phyloP scores from a whole-genome alignment of 306 rosid genomes.

The Castanea crenata region DNA sequence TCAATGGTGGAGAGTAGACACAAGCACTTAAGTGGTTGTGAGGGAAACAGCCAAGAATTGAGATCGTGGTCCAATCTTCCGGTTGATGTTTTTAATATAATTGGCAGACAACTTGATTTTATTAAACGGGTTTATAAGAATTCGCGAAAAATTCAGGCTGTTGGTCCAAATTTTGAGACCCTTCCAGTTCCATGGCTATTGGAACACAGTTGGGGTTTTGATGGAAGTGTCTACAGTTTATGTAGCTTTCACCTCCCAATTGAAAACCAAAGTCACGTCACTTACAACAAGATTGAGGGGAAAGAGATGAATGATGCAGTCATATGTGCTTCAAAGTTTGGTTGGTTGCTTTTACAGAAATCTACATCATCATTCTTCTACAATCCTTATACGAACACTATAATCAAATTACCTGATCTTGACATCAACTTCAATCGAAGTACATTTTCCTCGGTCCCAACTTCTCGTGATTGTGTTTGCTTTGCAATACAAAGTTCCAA shows the following conservation, averaged over 20 bases:
- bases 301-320: neutral
- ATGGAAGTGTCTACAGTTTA: neutral
- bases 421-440: conserved; percentile 4
- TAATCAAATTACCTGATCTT: neutral
- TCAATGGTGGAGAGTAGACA: neutral
- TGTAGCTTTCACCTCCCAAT: neutral
- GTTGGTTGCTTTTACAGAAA: conserved; percentile 4
- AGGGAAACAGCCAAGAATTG: neutral
- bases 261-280: neutral
- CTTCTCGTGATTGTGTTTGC: neutral
- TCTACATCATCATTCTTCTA: neutral
- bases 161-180: neutral
- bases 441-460: conserved; percentile 1
- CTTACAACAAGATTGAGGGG: neutral
- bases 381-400: neutral
- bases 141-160: conserved; percentile 2
- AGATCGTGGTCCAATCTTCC: conserved; percentile 17
- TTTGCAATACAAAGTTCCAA: neutral
- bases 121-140: conserved; percentile 17
- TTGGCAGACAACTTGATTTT: neutral
- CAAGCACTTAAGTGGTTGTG: neutral
- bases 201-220: neutral
- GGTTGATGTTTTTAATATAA: neutral
- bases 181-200: conserved; percentile 27
- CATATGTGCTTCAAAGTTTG: conserved; percentile 1